Evolutionary conservation across 2,329 filamentous ascomycete genomes (phyloP), one percentile per base, ranked within the genome.

Genomic region (Aphanoascus verrucosus): DNA sequence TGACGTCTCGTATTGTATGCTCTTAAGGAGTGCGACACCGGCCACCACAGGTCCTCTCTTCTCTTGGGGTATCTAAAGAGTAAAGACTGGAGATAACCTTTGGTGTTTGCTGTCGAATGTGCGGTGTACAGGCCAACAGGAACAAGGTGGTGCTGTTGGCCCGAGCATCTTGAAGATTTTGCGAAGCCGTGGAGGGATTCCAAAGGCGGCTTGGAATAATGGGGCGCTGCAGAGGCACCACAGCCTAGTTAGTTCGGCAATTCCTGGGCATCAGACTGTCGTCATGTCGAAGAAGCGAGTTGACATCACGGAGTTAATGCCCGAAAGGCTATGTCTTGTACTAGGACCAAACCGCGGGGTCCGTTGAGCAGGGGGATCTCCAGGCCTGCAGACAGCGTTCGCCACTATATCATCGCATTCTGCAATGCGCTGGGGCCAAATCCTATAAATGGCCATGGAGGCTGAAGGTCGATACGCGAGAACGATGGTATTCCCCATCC

Each of bases 301-400:
- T 40, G 15, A 15, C n/a, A 28, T 44, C 50, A 20, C 50, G 50
- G 50, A 52, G 50, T 52, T 52, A 46, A 52, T 52, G 42, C 50
- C 50, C 50, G 41, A 52, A 52, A 52, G 15, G 40, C 40, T 43
- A n/a, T n/a, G n/a, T n/a, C n/a, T n/a, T n/a, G n/a, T n/a, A 11
- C 34, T 46, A 31, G 12, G 50, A 45, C 50, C 50, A 52, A 45
- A 46, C 40, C 42, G 50, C 42, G 50, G 50, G 50, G 50, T 52
- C 50, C 50, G 43, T 52, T 41, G 41, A 46, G 2, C 50, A 46
- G 50, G 49, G 49, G 49, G 34, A 47, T 47, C 44, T 32, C 23
- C 23, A 32, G 20, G 20, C 11, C n/a, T 47, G 44, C 44, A 15
- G 42, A 37, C 9, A 23, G 38, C 45, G 9, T 28, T 44, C 9